Conservation (phyloP, 2,329 filamentous ascomycete genomes). For the Aspergillus tanneri region DNA sequence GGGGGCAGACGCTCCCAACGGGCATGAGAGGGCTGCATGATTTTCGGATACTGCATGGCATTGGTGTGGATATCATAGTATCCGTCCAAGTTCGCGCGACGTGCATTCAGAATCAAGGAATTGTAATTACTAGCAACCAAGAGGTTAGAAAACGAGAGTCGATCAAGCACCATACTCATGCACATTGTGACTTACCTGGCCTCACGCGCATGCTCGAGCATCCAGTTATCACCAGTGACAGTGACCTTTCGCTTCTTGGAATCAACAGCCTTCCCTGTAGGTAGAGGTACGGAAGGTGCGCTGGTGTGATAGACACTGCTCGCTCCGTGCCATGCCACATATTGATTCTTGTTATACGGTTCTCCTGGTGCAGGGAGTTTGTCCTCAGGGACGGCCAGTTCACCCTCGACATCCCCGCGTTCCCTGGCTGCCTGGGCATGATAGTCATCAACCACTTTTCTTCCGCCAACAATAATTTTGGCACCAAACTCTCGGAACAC, state of each 20-base stretch:
- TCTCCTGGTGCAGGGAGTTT: conserved; percentile 70
- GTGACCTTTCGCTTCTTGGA: conserved; percentile 81
- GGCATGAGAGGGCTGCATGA: conserved; percentile 85
- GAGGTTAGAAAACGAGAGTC: conserved; percentile 10
- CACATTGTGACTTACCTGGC: conserved; percentile 64
- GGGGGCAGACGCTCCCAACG: conserved; percentile 71
- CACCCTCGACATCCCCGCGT: conserved; percentile 79
- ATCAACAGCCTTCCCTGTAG: conserved; percentile 70
- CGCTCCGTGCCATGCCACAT: conserved; percentile 96
- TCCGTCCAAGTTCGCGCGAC: conserved; percentile 68
- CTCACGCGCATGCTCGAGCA: conserved; percentile 87
- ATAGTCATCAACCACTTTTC: conserved; percentile 85
- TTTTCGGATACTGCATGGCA: conserved; percentile 78
- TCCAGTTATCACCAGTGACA: conserved; percentile 94
- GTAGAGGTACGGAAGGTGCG: conserved; percentile 71
- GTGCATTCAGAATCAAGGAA: conserved; percentile 65
- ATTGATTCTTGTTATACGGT: conserved; percentile 98
- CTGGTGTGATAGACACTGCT: conserved; percentile 92
- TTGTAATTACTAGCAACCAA: conserved; percentile 71
- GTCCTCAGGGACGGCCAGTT: conserved; percentile 88
- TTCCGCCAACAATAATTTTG: conserved; percentile 87
- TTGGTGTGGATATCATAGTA: conserved; percentile 96
- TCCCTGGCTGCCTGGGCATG: conserved; percentile 71
- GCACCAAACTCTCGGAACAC: conserved; percentile 97
- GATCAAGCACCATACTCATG: background rate